A percentile compares a stretch with the other conserved stretches of the same genome.
These are phyloP conservation scores for Cladophialophora yegresii DNA, from an alignment of 2,329 filamentous ascomycete genomes.

Conservation along the genomic window DNA sequence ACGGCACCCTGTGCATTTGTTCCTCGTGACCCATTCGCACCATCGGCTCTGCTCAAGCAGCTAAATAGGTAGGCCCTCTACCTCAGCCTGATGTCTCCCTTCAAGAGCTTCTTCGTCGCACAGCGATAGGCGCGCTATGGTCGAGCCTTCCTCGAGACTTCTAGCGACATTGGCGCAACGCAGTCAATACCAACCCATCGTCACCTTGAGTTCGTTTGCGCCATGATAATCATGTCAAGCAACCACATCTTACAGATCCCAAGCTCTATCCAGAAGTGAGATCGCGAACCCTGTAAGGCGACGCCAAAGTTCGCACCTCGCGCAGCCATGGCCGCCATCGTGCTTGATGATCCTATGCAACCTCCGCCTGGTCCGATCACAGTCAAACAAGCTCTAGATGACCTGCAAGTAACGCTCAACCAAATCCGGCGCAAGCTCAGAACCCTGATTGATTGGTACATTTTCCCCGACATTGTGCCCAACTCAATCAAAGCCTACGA, in stretches of 20 bases:
- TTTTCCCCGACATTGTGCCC: conserved; percentile 33
- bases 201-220: neutral
- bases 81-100: conserved; percentile 1
- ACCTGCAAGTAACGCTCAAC: conserved; percentile 20
- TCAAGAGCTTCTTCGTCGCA: neutral
- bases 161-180: neutral
- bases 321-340: conserved; percentile 7
- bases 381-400: conserved; percentile 30
- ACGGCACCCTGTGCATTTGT: neutral
- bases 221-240: neutral
- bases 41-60: neutral
- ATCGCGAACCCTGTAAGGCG: neutral
- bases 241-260: neutral
- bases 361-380: conserved; percentile 30
- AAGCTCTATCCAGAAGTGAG: neutral
- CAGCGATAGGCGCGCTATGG: neutral
- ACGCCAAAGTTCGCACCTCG: neutral
- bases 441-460: conserved; percentile 36
- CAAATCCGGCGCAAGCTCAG: conserved; percentile 33
- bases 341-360: conserved; percentile 9
- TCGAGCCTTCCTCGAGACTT: neutral
- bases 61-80: conserved; percentile 11
- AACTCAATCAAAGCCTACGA: conserved; percentile 34
- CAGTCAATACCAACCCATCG: neutral
- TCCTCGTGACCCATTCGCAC: conserved; percentile 9